A percentile compares a stretch with the other conserved stretches of the same genome.
Evolutionary conservation across 352 stramenopile species (phyloP).

Genomic region (Phytophthora litchii): DNA sequence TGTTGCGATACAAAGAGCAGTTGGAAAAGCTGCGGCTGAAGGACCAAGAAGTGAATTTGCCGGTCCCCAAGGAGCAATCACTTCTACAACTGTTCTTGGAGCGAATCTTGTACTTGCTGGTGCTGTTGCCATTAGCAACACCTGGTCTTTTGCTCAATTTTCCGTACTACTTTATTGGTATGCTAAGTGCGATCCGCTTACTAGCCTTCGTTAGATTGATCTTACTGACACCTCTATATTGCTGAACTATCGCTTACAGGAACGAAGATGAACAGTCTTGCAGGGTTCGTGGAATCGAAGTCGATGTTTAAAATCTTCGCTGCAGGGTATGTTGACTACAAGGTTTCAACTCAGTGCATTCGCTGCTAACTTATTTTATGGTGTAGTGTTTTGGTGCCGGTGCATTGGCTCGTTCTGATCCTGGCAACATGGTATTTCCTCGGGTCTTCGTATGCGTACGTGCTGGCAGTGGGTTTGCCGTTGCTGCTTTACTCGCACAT

Average conservation of each 20-base stretch:
- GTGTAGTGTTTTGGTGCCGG: slow-evolving; percentile 62
- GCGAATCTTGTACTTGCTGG: slow-evolving; percentile 66
- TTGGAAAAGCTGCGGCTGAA: slow-evolving; percentile 67
- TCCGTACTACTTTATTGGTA: slow-evolving; percentile 83
- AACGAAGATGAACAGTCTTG: slow-evolving; percentile 70
- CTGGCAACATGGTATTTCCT: slow-evolving; percentile 58
- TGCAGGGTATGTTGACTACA: slow-evolving; percentile 43
- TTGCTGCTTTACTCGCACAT: slow-evolving; percentile 82
- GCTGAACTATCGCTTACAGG: slow-evolving; percentile 24
- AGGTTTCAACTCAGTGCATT: not conserved
- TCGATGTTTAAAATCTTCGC: slow-evolving; percentile 87
- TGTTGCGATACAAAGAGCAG: slow-evolving; percentile 63
- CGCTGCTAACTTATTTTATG: slow-evolving; percentile 17
- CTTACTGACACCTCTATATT: slow-evolving; percentile 1
- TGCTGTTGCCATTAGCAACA: slow-evolving; percentile 71
- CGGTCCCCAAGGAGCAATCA: slow-evolving; percentile 54
- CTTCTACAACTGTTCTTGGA: slow-evolving; percentile 69
- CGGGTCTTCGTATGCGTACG: slow-evolving; percentile 64
- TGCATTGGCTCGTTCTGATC: slow-evolving; percentile 74
- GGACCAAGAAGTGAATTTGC: slow-evolving; percentile 68
- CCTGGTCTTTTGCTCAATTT: slow-evolving; percentile 75
- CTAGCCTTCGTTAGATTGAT: not conserved
- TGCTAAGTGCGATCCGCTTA: slow-evolving; percentile 10
- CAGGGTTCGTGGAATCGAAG: slow-evolving; percentile 74
- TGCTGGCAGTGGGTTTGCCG: slow-evolving; percentile 56